Conservation (phyloP, 352 stramenopile genomes). For the Phytophthora chlamydospora region DNA sequence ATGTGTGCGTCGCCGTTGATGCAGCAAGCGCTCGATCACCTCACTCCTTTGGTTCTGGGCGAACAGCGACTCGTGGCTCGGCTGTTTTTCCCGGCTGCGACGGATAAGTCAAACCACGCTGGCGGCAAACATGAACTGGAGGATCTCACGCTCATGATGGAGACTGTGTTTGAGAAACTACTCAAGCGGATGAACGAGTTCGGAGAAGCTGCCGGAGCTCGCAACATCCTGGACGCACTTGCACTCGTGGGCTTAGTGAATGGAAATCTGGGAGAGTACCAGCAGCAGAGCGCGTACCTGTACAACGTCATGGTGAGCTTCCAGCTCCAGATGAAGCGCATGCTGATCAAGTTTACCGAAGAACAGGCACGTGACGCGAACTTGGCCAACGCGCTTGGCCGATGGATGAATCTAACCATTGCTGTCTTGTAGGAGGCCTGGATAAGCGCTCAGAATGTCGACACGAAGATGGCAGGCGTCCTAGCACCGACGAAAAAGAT, state of each 20-base stretch:
- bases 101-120: conserved; percentile 9
- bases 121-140: conserved; percentile 42
- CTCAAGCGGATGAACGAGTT: conserved; percentile 77
- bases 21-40: conserved; percentile 71
- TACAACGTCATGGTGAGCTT: conserved; percentile 79
- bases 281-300: conserved; percentile 62
- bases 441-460: conserved; percentile 68
- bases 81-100: conserved; percentile 50
- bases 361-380: conserved; percentile 45
- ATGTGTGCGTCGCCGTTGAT: conserved; percentile 64
- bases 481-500: conserved; percentile 71
- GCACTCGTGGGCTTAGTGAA: conserved; percentile 63
- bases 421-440: conserved; percentile 50
- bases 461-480: conserved; percentile 77
- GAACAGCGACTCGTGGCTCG: conserved; percentile 54
- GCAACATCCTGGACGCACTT: conserved; percentile 75
- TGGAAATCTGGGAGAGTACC: conserved; percentile 46
- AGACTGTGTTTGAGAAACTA: conserved; percentile 75
- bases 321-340: conserved; percentile 79
- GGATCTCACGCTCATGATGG: conserved; percentile 62
- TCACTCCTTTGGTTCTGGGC: conserved; percentile 58
- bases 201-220: conserved; percentile 55
- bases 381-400: background rate
- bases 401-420: too few species aligned
- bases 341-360: conserved; percentile 83